Evolutionary conservation across 2,329 filamentous ascomycete genomes (phyloP).

Genomic region (Colletotrichum sp.): DNA sequence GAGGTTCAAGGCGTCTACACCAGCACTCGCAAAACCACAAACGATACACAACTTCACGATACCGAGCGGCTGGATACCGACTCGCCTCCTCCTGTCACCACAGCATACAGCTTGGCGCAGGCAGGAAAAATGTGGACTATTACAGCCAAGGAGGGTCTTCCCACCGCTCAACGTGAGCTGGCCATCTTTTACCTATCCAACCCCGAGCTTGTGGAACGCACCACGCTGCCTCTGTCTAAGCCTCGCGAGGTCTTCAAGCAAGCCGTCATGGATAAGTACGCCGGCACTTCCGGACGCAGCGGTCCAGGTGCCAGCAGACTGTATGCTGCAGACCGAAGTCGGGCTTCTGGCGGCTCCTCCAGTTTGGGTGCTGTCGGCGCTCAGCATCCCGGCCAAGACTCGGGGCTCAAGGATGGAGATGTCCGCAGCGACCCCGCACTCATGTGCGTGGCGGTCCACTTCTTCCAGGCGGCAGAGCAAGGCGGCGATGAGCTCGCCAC

Average conservation of each 20-base stretch:
- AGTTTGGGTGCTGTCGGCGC: slow-evolving; percentile 26
- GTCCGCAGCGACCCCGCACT: slow-evolving; percentile 80
- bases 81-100: slow-evolving; percentile 53
- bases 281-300: slow-evolving; percentile 35
- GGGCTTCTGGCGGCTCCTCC: slow-evolving; percentile 13
- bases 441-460: slow-evolving; percentile 95
- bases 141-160: slow-evolving; percentile 89
- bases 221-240: slow-evolving; percentile 82
- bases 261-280: slow-evolving; percentile 77
- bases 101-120: slow-evolving; percentile 76
- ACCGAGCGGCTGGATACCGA: slow-evolving; percentile 21
- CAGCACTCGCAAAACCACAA: slow-evolving; percentile 58
- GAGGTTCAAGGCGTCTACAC: slow-evolving; percentile 66
- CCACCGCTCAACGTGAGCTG: slow-evolving; percentile 89
- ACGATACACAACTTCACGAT: slow-evolving; percentile 30
- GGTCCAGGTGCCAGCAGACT: slow-evolving; percentile 21
- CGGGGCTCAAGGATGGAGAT: slow-evolving; percentile 45
- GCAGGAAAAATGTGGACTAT: slow-evolving; percentile 91
- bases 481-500: slow-evolving; percentile 88
- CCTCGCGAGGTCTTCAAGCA: slow-evolving; percentile 91
- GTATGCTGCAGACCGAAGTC: slow-evolving; percentile 21
- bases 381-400: slow-evolving; percentile 29
- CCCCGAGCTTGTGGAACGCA: slow-evolving; percentile 81
- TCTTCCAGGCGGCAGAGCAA: slow-evolving; percentile 89
- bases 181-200: slow-evolving; percentile 93